Base-by-base conservation (phyloP, 148 eudicot species). In the Silene uniflora region DNA sequence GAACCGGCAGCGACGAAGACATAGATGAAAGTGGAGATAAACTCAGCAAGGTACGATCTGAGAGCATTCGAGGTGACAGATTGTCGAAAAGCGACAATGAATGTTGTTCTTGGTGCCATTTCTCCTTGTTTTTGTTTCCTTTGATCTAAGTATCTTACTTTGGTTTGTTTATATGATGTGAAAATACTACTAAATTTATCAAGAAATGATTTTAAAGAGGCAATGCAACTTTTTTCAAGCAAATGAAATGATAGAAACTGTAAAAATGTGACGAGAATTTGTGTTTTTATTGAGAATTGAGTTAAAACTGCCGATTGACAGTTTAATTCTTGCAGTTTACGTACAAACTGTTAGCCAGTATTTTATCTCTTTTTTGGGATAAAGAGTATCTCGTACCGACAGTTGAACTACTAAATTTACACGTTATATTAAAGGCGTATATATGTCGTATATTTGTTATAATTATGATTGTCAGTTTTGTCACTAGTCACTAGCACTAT, bases 31-130 rank as follows among this genome's bases (percentile, higher is more conserved):
- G 98, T 95, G 71, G 98, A 92, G 73, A 95, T 78, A 78, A 92
- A 92, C 83, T 95, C 98, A 7, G 97, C 97, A 7, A 95, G 81
- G 74, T 95, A 95, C 0, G 96, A 75, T 81, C 96, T 67, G n/a
- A 92, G 79, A 24, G 98, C 88, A 27, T 83, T 75, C 46, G 86
- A 79, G 23, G 87, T 88, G 39, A 92, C 76, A 4, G 90, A 75
- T 83, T 90, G 84, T 17, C 83, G 78, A 29, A 94, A 64, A 12
- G 86, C 88, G 13, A 83, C 67, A 25, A 52, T 79, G 10, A 92
- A 83, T 21, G 94, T 76, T 23, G 90, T 81, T 73, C 78, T 78
- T 65, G 77, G 72, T 60, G 84, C 84, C 88, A 85, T 85, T 67
- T 32, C 46, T 27, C 6, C 1, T 19, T 1, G 18, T 12, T 17